Percentiles rank a stretch among this genome's conserved stretches.
These are phyloP conservation scores for Musa itinerans DNA, from an alignment of 176 grass and related monocot genomes.

Conservation along the genomic window DNA sequence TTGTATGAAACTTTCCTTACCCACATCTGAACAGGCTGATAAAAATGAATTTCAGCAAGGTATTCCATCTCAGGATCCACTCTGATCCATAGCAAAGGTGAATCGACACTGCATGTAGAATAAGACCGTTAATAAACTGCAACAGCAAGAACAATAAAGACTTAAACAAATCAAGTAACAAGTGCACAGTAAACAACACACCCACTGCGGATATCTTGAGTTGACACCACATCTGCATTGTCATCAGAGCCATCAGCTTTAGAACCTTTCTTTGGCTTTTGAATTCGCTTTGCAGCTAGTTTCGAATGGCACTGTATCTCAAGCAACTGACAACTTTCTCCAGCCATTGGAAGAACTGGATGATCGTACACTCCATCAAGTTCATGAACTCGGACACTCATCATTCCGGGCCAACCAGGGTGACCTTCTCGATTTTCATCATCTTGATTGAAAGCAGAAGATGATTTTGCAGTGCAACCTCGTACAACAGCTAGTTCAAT, in stretches of 20 bases:
- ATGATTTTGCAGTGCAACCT: slow-evolving; percentile 49
- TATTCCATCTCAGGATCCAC: slow-evolving; percentile 97
- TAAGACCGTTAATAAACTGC: neutral
- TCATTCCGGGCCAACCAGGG: slow-evolving; percentile 95
- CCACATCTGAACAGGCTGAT: slow-evolving; percentile 98
- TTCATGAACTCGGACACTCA: slow-evolving; percentile 92
- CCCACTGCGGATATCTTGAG: slow-evolving; percentile 76
- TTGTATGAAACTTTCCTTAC: slow-evolving; percentile 29
- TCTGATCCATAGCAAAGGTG: slow-evolving; percentile 91
- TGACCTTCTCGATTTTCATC: slow-evolving; percentile 62
- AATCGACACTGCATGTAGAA: slow-evolving; percentile 54
- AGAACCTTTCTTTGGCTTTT: slow-evolving; percentile 76
- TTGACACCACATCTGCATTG: slow-evolving; percentile 56
- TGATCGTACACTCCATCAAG: slow-evolving; percentile 78
- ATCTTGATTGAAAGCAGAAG: slow-evolving; percentile 31
- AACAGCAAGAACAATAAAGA: slow-evolving; percentile 3
- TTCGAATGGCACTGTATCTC: slow-evolving; percentile 94
- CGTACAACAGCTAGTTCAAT: slow-evolving; percentile 78
- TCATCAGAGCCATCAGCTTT: slow-evolving; percentile 92
- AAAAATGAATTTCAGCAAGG: slow-evolving; percentile 91
- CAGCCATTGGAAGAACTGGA: slow-evolving; percentile 81
- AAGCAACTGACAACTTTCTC: slow-evolving; percentile 79
- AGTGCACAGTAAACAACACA: slow-evolving; percentile 25
- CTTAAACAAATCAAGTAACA: neutral
- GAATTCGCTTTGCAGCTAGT: slow-evolving; percentile 71